Percentiles rank a stretch among this genome's conserved stretches.
phyloP scores from a whole-genome alignment of 192 early-diverging fungal genomes.

The Geranomyces michiganensis region DNA sequence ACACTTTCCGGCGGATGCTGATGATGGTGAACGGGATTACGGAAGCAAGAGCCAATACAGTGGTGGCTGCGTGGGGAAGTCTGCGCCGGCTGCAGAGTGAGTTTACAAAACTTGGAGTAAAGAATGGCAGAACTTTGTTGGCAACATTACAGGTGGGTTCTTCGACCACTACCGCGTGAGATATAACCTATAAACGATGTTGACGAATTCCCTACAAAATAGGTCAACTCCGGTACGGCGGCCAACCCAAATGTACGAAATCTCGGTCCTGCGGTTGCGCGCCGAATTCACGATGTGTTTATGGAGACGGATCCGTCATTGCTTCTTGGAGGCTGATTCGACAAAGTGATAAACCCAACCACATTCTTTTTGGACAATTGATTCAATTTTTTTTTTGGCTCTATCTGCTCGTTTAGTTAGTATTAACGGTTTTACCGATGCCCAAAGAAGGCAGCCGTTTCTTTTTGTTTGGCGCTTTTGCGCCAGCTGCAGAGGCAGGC shows the following conservation, averaged over 20 bases:
- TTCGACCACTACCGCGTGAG: no score
- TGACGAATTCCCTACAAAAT: no score
- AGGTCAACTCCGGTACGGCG: constrained; percentile 30
- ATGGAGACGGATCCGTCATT: no score
- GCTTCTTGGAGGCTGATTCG: no score
- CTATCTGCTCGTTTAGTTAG: background rate
- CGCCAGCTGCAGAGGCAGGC: background rate
- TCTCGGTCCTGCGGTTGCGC: constrained; percentile 32
- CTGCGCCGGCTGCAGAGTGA: constrained; percentile 14
- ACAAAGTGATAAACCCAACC: no score
- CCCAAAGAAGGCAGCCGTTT: background rate
- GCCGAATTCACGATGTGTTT: constrained; percentile 10
- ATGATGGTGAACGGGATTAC: constrained; percentile 26
- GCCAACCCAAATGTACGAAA: constrained; percentile 25
- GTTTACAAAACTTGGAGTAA: background rate
- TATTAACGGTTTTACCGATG: background rate
- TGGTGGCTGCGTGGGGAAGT: constrained; percentile 25
- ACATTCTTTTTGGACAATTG: no score
- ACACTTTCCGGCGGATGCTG: constrained; percentile 45
- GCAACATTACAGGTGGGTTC: constrained; percentile 28
- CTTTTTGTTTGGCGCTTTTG: background rate
- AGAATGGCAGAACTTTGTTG: constrained; percentile 1
- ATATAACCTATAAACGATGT: background rate
- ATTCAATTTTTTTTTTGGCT: no score
- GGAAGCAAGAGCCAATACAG: constrained; percentile 19